These are phyloP conservation scores for Oryza punctata DNA, from an alignment of 176 grass and related monocot genomes.

Conservation along the genomic window DNA sequence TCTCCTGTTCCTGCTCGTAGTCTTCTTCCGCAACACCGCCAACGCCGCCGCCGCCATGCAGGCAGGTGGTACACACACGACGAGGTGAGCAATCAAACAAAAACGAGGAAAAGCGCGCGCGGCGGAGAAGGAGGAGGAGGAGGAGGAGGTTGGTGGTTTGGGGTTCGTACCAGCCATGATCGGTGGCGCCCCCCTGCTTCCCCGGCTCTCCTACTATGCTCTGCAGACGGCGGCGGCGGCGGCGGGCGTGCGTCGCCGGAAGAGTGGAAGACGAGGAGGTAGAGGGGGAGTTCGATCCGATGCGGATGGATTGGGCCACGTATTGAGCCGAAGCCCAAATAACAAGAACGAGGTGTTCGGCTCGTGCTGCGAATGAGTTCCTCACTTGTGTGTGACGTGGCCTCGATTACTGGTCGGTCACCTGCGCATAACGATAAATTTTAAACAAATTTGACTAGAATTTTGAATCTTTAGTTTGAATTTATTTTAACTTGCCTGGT, in stretches of 20 bases:
- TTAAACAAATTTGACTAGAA: too few relatives aligned
- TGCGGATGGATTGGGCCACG: background rate
- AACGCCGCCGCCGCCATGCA: background rate
- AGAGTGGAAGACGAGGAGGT: background rate
- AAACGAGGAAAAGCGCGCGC: background rate
- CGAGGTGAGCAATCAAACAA: constrained; percentile 17
- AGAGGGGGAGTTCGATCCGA: background rate
- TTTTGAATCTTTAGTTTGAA: too few relatives aligned
- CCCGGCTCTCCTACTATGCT: background rate
- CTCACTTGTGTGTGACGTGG: too few relatives aligned
- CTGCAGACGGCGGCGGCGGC: background rate
- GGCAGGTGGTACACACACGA: background rate
- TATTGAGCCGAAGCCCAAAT: background rate
- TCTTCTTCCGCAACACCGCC: constrained; percentile 45
- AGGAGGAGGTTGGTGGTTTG: background rate
- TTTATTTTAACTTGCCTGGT: too few relatives aligned
- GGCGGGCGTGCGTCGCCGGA: constrained; percentile 18
- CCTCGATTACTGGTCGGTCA: too few relatives aligned
- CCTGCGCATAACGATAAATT: too few relatives aligned
- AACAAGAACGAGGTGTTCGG: too few relatives aligned
- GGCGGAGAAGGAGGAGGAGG: background rate
- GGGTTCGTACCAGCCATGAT: constrained; percentile 48
- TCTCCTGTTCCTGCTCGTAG: constrained; percentile 93
- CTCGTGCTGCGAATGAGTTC: too few relatives aligned
- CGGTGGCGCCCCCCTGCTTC: background rate